Evolutionary conservation across 2,329 filamentous ascomycete genomes (phyloP).

Genomic region (Ophiostoma quercus): DNA sequence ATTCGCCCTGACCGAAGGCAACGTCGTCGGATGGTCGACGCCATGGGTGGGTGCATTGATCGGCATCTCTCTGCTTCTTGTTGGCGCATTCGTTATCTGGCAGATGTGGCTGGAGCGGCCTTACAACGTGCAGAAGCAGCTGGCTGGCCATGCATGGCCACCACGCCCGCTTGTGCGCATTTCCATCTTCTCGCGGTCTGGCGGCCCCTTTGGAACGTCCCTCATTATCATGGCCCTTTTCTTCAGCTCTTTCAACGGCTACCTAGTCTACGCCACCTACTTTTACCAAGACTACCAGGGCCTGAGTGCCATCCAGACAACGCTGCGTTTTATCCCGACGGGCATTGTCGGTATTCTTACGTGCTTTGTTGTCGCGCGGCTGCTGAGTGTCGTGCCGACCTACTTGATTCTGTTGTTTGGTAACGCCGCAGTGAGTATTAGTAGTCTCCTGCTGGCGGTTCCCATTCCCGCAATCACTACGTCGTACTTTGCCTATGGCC

Average conservation of each 20-base stretch:
- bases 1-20: constrained; percentile 64
- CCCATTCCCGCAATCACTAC: constrained; percentile 50
- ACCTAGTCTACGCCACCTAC: constrained; percentile 62
- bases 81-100: constrained; percentile 56
- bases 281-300: constrained; percentile 65
- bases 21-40: constrained; percentile 61
- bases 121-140: constrained; percentile 33
- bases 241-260: constrained; percentile 64
- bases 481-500: constrained; percentile 62
- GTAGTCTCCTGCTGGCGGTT: constrained; percentile 55
- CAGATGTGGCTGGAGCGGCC: constrained; percentile 54
- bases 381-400: constrained; percentile 55
- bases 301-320: constrained; percentile 58
- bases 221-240: constrained; percentile 63
- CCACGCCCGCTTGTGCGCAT: constrained; percentile 60
- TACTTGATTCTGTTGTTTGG: constrained; percentile 55
- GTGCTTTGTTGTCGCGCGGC: constrained; percentile 49
- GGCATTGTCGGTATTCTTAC: constrained; percentile 56
- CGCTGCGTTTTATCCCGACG: constrained; percentile 62
- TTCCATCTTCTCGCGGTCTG: constrained; percentile 53
- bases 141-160: constrained; percentile 27
- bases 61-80: constrained; percentile 51
- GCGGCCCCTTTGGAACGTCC: constrained; percentile 52
- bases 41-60: constrained; percentile 59
- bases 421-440: constrained; percentile 48